A percentile compares a stretch with the other conserved stretches of the same genome.
Conservation (phyloP, 176 grass and related monocot genomes). For the Rhynchospora tenuis region DNA sequence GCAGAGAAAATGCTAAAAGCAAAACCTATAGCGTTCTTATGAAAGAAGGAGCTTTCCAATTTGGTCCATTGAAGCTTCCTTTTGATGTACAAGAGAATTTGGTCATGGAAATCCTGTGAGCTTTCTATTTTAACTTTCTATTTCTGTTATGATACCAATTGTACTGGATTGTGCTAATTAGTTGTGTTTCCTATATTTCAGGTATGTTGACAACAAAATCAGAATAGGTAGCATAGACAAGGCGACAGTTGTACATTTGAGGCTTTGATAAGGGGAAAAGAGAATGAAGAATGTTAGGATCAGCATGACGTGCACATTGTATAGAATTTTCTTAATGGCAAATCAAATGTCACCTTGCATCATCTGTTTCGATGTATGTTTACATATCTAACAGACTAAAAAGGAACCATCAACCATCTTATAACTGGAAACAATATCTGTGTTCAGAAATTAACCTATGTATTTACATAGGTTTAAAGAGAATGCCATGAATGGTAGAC, state of each 20-base stretch:
- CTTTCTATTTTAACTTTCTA: not conserved
- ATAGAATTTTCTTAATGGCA: not conserved
- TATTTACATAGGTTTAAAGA: too few species aligned
- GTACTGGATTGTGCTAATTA: not conserved
- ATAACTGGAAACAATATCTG: not conserved
- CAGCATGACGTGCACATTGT: not conserved
- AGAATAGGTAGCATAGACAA: conserved; percentile 52
- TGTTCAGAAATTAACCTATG: not conserved
- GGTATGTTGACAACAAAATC: conserved; percentile 82
- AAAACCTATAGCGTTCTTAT: conserved; percentile 46
- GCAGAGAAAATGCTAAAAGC: conserved; percentile 42
- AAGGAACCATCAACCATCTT: not conserved
- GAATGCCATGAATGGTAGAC: too few species aligned
- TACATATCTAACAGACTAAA: not conserved
- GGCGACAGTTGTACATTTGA: conserved; percentile 58
- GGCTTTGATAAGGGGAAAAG: conserved; percentile 30
- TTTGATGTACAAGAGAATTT: conserved; percentile 42
- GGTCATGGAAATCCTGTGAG: conserved; percentile 65
- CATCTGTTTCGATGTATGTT: not conserved
- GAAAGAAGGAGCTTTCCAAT: conserved; percentile 39
- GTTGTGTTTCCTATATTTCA: conserved; percentile 25
- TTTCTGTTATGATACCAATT: not conserved
- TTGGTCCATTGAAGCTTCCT: conserved; percentile 55
- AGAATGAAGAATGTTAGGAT: not conserved
- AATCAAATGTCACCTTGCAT: not conserved